Evolutionary conservation across 2,329 filamentous ascomycete species (phyloP), one percentile per base, ranked within the genome.

Genomic region (Diatrype stigma): DNA sequence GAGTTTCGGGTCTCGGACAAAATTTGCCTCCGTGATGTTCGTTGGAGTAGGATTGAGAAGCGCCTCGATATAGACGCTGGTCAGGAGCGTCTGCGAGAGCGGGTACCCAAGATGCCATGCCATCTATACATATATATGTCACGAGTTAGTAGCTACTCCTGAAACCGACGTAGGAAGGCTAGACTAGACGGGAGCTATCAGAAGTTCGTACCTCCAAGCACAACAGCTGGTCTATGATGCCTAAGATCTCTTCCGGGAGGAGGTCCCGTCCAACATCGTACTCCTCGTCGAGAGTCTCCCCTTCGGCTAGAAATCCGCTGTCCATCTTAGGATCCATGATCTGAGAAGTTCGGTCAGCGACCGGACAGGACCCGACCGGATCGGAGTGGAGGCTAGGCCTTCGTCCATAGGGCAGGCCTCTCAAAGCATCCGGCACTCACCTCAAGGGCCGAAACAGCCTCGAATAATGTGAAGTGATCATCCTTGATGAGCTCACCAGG

Each of bases 251-350:
- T 60, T 87, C 83, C 0, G 90, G 88, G 14, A 86, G 75, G 38
- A 96, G 73, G 6, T 80, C 74, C 45, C 78, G 76, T 42, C 81
- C 74, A 38, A 91, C 82, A 63, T 96, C 86, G 68, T 93, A 96
- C 47, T 88, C 80, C 56, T 93, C 87, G 53, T 96, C 89, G 32
- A 93, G 80, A n/a, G 85, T 84, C 63, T 96, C 90, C 28, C 86
- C 88, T 7, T 87, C 82, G 19, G 83, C 79, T 6, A 95, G 76
- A 58, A 87, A 91, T 26, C 94, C 94, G 65, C 90, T 96, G 70
- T 99, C 94, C 94, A 99, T 99, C 72, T 97, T 99, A 1, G 89
- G 86, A 65, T 99, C 94, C 90, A 96, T 96, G 61, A 99, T 96
- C 94, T 99, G 63, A 48, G 19, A 19, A 35, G 22, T 47, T 11